Evolutionary conservation across 2,329 filamentous ascomycete species (phyloP).

Genomic region (Claviceps monticola): DNA sequence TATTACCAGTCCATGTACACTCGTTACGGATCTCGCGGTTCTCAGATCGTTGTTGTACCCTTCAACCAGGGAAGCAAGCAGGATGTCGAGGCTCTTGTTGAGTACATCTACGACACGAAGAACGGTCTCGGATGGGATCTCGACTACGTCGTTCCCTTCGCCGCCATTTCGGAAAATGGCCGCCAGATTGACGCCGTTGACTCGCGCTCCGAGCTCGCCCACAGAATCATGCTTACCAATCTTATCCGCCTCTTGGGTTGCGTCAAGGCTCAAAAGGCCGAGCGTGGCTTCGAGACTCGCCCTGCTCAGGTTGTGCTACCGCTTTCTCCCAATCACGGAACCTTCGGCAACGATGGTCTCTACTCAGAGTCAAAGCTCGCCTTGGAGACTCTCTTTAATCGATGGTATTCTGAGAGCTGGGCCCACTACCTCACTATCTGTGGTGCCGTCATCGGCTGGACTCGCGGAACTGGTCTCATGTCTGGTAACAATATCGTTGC

Average conservation of each 20-base stretch:
- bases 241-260: conserved; percentile 78
- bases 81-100: conserved; percentile 82
- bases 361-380: conserved; percentile 98
- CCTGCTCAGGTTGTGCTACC: conserved; percentile 94
- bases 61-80: conserved; percentile 99
- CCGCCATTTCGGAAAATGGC: conserved; percentile 93
- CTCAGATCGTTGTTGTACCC: conserved; percentile 92
- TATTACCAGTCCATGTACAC: conserved; percentile 99
- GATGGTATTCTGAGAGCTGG: conserved; percentile 97
- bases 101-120: conserved; percentile 96
- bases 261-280: conserved; percentile 82
- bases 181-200: conserved; percentile 95
- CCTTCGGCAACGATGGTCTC: conserved; percentile 92
- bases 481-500: conserved; percentile 95
- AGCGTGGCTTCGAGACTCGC: conserved; percentile 81
- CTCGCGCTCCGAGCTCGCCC: conserved; percentile 92
- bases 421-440: conserved; percentile 95
- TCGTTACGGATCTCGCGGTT: conserved; percentile 82
- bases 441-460: conserved; percentile 97
- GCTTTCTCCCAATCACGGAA: conserved; percentile 94
- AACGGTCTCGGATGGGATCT: conserved; percentile 96
- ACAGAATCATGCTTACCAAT: conserved; percentile 98
- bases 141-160: conserved; percentile 90
- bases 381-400: conserved; percentile 93
- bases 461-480: conserved; percentile 95